These are phyloP conservation scores for Cladosporium sp. DNA, from an alignment of 2,329 filamentous ascomycete species.

Conservation along the genomic window DNA sequence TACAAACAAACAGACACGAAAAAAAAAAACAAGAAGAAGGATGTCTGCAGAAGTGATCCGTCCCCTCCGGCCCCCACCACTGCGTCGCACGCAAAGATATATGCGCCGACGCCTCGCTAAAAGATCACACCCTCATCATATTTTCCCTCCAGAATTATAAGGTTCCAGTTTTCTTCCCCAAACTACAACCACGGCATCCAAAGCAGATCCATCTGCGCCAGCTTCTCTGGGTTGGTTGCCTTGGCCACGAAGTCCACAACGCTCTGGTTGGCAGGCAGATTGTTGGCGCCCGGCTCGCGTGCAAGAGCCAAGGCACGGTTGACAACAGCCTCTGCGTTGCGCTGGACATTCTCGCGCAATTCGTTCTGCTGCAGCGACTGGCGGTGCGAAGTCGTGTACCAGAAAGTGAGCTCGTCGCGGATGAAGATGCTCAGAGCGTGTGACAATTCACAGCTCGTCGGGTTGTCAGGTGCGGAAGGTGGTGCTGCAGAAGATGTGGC, in stretches of 20 bases:
- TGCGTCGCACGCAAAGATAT: not conserved
- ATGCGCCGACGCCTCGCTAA: conserved; percentile 10
- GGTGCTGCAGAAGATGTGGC: conserved; percentile 43
- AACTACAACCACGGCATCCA: conserved; percentile 92
- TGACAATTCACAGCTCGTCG: conserved; percentile 68
- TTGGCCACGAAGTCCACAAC: conserved; percentile 92
- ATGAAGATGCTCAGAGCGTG: conserved; percentile 94
- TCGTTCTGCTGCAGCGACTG: conserved; percentile 63
- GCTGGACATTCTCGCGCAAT: conserved; percentile 75
- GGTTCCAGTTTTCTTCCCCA: not conserved
- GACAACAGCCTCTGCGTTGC: conserved; percentile 87
- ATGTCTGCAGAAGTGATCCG: not conserved
- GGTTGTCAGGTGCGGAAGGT: conserved; percentile 22
- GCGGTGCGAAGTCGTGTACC: conserved; percentile 82
- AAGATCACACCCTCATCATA: not conserved
- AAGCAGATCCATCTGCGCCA: conserved; percentile 84
- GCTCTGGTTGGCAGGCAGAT: conserved; percentile 92
- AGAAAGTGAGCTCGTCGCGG: conserved; percentile 95
- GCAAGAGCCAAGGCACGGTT: conserved; percentile 86
- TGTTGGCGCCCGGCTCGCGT: conserved; percentile 57
- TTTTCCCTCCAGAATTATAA: not conserved
- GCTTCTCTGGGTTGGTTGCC: conserved; percentile 86
- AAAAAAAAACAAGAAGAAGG: not conserved
- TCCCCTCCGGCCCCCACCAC: not conserved
- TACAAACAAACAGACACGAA: not conserved